Base-by-base conservation (phyloP, 345 rosid species). In the Aquilaria sinensis region DNA sequence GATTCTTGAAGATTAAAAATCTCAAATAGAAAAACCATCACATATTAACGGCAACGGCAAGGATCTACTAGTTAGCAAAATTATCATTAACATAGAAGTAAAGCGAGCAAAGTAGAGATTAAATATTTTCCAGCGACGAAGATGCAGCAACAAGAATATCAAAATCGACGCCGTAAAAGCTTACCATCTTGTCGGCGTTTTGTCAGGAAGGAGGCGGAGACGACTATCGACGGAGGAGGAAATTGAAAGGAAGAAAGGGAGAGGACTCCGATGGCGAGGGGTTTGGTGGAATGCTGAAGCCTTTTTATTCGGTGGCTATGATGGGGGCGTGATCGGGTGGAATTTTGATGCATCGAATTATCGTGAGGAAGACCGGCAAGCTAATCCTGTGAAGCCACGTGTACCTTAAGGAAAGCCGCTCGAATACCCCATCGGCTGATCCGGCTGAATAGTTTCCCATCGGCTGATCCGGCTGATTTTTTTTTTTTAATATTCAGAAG, bases 341-440 rank as follows among this genome's bases (percentile, higher is more conserved):
- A 9, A 5, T 3, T 50, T 31, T 51, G 33, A 29, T 51, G 61
- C 11, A 50, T 12, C 61, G 46, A 41, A 31, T 45, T 56, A 47
- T 45, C 55, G 67, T 66, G 41, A 48, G 63, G 43, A 37, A 4
- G 43, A 37, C 5, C 7, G 8, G 43, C 43, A 66, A 48, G 51
- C 56, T 14, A 71, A 65, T 71, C 12, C 2, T 0, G 32, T 60
- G 12, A 23, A 7, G 75, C 67, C 75, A 71, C 70, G 30, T 45
- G 11, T 29, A 12, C 6, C 15, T 43, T 23, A 50, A 4, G 29
- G 23, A 16, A 64, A 51, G 7, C 43, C 7, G 43, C 43, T 37
- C 0, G 51, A 62, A 57, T 54, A 43, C 41, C 56, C 12, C 58
- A 32, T 31, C 60, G 32, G 54, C 47, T 9, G 15, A 43, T 10